Conservation (phyloP, 768 basidiomycete species). For the Pleurotus sapidus region DNA sequence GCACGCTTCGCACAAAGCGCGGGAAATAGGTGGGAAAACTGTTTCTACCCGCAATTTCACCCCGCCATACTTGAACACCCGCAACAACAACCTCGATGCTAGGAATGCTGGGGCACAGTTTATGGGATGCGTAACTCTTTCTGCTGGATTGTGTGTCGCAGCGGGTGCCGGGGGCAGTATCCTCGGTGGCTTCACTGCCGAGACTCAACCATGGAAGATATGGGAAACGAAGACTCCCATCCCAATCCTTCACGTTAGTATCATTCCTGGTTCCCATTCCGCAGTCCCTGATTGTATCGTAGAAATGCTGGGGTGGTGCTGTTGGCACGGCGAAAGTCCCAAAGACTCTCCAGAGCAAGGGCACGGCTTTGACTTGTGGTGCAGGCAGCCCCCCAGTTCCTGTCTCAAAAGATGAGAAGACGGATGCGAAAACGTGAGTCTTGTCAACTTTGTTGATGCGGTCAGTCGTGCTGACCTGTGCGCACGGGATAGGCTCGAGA, state of each 20-base stretch:
- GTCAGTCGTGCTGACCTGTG: no score
- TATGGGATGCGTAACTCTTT: neutral
- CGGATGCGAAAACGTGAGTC: no score
- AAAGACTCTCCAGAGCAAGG: neutral
- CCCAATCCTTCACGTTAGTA: neutral
- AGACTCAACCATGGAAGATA: neutral
- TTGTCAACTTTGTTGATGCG: no score
- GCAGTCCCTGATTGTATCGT: neutral
- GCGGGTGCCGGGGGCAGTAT: neutral
- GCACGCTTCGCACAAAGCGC: neutral
- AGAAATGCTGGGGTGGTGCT: neutral
- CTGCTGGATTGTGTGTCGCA: neutral
- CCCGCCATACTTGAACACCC: neutral
- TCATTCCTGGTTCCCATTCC: neutral
- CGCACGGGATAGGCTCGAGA: no score
- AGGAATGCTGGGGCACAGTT: neutral
- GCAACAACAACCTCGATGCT: neutral
- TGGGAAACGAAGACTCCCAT: neutral
- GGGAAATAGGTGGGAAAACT: neutral
- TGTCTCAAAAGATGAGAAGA: no score
- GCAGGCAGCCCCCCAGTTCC: no score
- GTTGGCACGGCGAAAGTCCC: neutral
- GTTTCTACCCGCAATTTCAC: neutral
- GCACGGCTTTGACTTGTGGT: no score
- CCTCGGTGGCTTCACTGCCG: neutral